phyloP scores from a whole-genome alignment of 2,329 filamentous ascomycete genomes.

The Paramyrothecium roridum region DNA sequence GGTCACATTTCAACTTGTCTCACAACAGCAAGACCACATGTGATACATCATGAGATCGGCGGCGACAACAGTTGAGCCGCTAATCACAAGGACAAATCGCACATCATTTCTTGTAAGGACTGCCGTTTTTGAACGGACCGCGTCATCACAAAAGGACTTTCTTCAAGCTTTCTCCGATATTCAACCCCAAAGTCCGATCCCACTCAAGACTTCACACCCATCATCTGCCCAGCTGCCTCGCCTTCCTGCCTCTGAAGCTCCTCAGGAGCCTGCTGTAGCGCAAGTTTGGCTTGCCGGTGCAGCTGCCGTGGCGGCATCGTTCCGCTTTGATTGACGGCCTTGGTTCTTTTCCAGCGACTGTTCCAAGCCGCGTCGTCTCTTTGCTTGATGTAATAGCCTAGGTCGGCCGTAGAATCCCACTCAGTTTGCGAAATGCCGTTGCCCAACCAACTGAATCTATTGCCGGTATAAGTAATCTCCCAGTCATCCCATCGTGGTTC shows the following conservation, averaged over 20 bases:
- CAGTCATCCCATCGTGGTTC: constrained; percentile 44
- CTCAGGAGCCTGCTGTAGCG: background rate
- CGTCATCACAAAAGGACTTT: too few species aligned
- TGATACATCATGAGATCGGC: too few species aligned
- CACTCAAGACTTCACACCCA: too few species aligned
- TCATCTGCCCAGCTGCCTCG: too few species aligned
- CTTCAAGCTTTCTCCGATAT: too few species aligned
- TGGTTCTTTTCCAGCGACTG: constrained; percentile 8
- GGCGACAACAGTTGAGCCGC: too few species aligned
- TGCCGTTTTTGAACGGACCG: too few species aligned
- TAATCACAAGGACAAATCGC: too few species aligned
- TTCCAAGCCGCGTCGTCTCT: constrained; percentile 27
- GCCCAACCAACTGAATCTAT: constrained; percentile 35
- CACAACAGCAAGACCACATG: too few species aligned
- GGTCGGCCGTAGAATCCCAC: constrained; percentile 32
- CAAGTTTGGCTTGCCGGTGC: background rate
- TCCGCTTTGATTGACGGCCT: constrained; percentile 9
- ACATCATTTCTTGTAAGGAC: too few species aligned
- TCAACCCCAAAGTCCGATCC: too few species aligned
- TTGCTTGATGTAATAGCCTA: constrained; percentile 34
- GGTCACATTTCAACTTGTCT: too few species aligned
- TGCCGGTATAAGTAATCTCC: constrained; percentile 34
- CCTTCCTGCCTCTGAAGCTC: background rate
- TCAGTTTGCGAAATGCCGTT: constrained; percentile 41
- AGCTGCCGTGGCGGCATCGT: constrained; percentile 1